These are phyloP conservation scores for Solanum ahanhuiri DNA, from an alignment of 257 asterid species.

Conservation along the genomic window DNA sequence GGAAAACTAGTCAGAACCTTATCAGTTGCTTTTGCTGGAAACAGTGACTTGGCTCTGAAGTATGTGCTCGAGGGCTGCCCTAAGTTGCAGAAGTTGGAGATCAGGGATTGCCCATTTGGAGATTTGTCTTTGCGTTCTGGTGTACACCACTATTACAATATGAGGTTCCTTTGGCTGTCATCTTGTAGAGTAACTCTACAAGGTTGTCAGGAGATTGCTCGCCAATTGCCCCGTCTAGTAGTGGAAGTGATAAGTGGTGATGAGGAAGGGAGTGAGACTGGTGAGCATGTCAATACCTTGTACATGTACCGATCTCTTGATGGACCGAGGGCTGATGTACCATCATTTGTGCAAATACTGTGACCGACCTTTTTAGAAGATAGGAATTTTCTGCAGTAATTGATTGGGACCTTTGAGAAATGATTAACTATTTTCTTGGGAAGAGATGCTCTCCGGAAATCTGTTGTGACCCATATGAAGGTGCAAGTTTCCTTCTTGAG, in stretches of 20 bases:
- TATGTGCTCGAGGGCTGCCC: slow-evolving; percentile 45
- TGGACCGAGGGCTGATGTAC: slow-evolving; percentile 40
- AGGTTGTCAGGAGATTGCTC: slow-evolving; percentile 31
- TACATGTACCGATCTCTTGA: slow-evolving; percentile 50
- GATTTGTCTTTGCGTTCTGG: slow-evolving; percentile 37
- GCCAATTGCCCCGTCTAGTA: slow-evolving; percentile 29
- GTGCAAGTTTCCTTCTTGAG: slow-evolving; percentile 3
- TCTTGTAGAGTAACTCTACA: slow-evolving; percentile 27
- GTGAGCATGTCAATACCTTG: slow-evolving; percentile 24
- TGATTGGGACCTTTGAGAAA: background rate
- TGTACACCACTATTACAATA: slow-evolving; percentile 37
- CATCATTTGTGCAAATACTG: slow-evolving; percentile 25
- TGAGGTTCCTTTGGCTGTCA: slow-evolving; percentile 54
- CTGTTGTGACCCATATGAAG: slow-evolving; percentile 7
- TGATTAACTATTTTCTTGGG: slow-evolving; percentile 2
- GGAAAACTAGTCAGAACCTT: slow-evolving; percentile 39
- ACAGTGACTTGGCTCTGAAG: slow-evolving; percentile 33
- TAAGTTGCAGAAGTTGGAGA: slow-evolving; percentile 41
- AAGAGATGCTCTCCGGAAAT: background rate
- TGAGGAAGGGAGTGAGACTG: background rate
- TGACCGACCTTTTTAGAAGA: slow-evolving; percentile 7
- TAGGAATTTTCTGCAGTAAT: background rate
- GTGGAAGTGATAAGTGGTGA: slow-evolving; percentile 28
- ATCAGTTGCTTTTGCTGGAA: slow-evolving; percentile 47
- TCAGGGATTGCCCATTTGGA: slow-evolving; percentile 52